Evolutionary conservation across 805 yeast genomes (phyloP), one percentile per base, ranked within the genome.

Genomic region (Metschnikowia aberdeeniae): DNA sequence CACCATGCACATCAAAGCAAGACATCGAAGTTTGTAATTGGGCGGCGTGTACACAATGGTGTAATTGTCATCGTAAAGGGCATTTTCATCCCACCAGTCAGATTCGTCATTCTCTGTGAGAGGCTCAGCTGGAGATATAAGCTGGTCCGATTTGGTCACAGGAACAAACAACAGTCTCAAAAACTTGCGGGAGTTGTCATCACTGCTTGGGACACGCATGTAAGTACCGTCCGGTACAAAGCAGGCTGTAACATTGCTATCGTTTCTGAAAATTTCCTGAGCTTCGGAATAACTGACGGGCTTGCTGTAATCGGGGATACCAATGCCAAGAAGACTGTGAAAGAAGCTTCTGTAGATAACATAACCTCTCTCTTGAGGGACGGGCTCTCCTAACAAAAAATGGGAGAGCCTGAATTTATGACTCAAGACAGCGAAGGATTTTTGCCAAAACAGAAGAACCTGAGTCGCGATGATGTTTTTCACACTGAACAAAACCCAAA

Each of bases 1-100:
- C 12, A 79, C 60, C 60, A 67, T 56, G 7, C 64, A 50, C 19
- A 79, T 63, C 36, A 86, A 60, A 0, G 57, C 66, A 19, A 76
- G 67, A 30, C 89, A 73, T 47, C 97, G 73, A 2, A 57, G 28
- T 42, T 80, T 74, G 62, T 92, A 87, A 40, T 75, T 54, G 1
- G 96, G 95, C 4, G 99, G 98, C 36, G 88, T 73, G 65, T 90
- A 95, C 3, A 90, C 97, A 26, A 90, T 78, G 2, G 78, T 73
- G 62, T 90, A 89, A 1, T 67, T 67, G 39, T 67, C 62, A 19
- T 66, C 70, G 17, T 69, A 62, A 6, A 61, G 65, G 33, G 56
- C 40, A 27, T 64, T 68, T 35, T 68, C 76, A 34, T 74, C 78
- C 24, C 73, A 54, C 34, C 62, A 67, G 5, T 69, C 70, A 28